Evolutionary conservation across 805 yeast species (phyloP), one percentile per base, ranked within the genome.

Genomic region (Candida coquimbonensis): DNA sequence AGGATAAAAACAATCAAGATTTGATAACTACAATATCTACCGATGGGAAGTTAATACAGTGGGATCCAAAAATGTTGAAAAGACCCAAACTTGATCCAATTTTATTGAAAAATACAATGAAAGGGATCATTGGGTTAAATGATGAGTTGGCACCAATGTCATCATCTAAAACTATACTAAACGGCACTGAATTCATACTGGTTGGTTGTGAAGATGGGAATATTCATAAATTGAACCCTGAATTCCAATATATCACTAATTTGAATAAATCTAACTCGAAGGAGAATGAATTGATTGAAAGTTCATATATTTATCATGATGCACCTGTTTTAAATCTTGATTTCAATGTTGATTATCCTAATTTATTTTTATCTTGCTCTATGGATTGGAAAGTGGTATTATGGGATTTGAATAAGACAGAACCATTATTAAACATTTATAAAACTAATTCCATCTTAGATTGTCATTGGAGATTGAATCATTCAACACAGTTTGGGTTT

Each of bases 121-220:
- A 29, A 13, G 31, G 31, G 56, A 19, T 45, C 46, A 3, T 35
- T 55, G 11, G 31, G 12, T 13, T 29, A 34, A 59, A 62, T 43
- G 68, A 62, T 43, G 65, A 64, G n/a, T 37, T 63, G 21, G 53
- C 65, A 3, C 66, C 66, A 5, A 49, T 59, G 16, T 49, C 53
- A 3, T 27, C 58, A 16, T 29, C 31, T 11, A 29, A 11, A 11
- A 29, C 31, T 12, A 29, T 29, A 2, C 6, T 29, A 9, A 29
- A 29, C 13, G 31, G 31, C 31, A 9, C 31, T 3, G 31, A 29
- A 29, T 29, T 29, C 5, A 29, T 29, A 29, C 13, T 29, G 13
- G 50, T 61, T 7, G 70, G 68, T 1, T 48, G 63, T 38, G 66
- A 62, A 43, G 66, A 64, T 49, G 70, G 70, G 4, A 49, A 52